Conservation (phyloP, 345 rosid species). For the Eucalyptus victrix region DNA sequence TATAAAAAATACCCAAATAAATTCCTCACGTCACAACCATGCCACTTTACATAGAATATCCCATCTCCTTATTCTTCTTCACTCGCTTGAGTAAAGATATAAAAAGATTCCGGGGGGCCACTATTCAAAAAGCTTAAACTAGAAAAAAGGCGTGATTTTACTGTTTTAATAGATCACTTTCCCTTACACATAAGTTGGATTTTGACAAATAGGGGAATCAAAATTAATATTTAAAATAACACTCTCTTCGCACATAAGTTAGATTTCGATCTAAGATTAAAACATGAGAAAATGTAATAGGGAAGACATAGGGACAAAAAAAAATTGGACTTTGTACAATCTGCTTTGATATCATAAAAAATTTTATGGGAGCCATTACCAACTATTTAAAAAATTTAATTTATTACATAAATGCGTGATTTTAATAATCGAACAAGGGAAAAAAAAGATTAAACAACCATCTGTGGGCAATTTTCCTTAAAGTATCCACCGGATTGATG, state of each 20-base stretch:
- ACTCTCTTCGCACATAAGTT: background rate
- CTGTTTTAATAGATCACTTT: background rate
- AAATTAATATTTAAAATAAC: background rate
- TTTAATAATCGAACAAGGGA: background rate
- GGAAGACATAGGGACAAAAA: background rate
- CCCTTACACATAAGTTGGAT: background rate
- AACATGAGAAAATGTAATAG: background rate
- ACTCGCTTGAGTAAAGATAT: background rate
- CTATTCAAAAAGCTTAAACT: background rate
- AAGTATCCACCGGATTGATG: background rate
- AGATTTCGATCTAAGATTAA: background rate
- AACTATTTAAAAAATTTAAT: background rate
- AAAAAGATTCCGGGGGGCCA: background rate
- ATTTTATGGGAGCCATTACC: fast-evolving
- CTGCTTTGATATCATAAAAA: background rate
- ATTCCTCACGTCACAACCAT: background rate
- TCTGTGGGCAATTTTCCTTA: background rate
- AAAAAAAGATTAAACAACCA: background rate
- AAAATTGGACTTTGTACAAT: background rate
- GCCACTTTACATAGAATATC: background rate
- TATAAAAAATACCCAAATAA: background rate
- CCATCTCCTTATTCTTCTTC: background rate
- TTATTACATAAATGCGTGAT: background rate
- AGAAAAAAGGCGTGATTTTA: background rate
- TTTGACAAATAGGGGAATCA: background rate